Evolutionary conservation across 1,284 basidiomycete species (phyloP), one percentile per base, ranked within the genome.

Genomic region (Fomitopsis palustris): DNA sequence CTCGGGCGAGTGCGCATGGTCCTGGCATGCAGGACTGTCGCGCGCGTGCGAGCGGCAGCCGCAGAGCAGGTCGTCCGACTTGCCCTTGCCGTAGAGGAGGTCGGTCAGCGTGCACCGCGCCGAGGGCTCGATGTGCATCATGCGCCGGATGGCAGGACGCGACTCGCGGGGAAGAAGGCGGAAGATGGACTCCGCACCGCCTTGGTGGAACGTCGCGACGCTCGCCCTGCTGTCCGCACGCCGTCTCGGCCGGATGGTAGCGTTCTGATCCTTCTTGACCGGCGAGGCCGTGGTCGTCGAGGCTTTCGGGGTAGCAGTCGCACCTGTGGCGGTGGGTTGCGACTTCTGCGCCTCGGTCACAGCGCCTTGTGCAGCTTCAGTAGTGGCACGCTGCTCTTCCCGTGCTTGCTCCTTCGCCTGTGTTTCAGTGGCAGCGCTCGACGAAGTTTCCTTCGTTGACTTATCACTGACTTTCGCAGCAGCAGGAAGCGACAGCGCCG

Each of bases 141-240:
- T 99, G 56, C 96, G 86, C 61, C 94, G 90, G 57, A 99, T 81
- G 10, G 93, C 94, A 16, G 87, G 82, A 43, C 95, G 85, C 17
- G 93, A 89, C 77, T 98, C 96, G 60, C 96, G 89, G 5, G 96
- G 96, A 21, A 99, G 80, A 6, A 99, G 81, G n/a, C 95, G 86
- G 83, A 99, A 99, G 71, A 99, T 97, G 33, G 93, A 95, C 74
- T 99, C 96, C n/a, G 93, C 90, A 8, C 93, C 92, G 43, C 90
- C 92, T 5, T 68, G 62, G 72, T 90, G 82, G 81, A 87, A 90
- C n/a, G 95, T 93, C 57, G 81, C 76, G 63, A 90, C 81, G 29
- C 94, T 92, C 53, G 82, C 77, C 62, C 85, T 76, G 69, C 83
- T 81, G 72, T 86, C 82, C 57, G 83, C 77, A 65, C 87, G 79